Evolutionary conservation across 2,329 filamentous ascomycete genomes (phyloP), one percentile per base, ranked within the genome.

Genomic region (Phaeosphaeria sp.): DNA sequence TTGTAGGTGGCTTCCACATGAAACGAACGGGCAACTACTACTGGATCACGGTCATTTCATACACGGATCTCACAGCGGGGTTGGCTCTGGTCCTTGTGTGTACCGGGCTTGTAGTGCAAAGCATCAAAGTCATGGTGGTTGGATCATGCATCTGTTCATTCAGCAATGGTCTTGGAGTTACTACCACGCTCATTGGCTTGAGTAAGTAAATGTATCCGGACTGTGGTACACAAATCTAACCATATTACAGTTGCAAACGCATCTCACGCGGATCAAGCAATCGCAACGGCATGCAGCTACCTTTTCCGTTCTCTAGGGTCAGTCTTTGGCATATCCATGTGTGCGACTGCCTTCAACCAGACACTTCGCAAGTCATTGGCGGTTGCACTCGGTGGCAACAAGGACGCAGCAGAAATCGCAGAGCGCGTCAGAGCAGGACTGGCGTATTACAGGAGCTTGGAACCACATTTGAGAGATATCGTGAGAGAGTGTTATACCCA

Each of bases 221-320:
- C 36, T 54, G 43, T 1, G 54, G 13, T 39, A 4, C 25, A 18
- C 9, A 23, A 17, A 1, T 15, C 39, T 55, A 52, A 52, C 27
- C 18, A 10, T 10, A 27, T 17, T n/a, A 20, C 54, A 82, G 86
- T 93, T 62, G 87, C 90, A 30, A 92, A 92, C 69, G 85, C 89
- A 0, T 79, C 84, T 1, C 80, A 82, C 2, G 82, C 86, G 44
- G 90, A 93, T 64, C 87, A 90, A 60, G 90, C 91, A 1, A 85
- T 93, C 1, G 89, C 88, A 3, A 90, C 91, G 17, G 91, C 91
- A 7, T 92, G 90, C 73, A 90, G 88, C 20, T 94, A 94, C 76
- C 85, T 94, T 22, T 94, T 94, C 81, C 87, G 91, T 41, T 89
- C 89, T 1, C 81, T 93, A 0, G 91, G 87, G 11, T 84, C 82